Percentiles rank a stretch among this genome's conserved stretches.
These are phyloP conservation scores for Silene uniflora DNA, from an alignment of 148 eudicot genomes.

Conservation along the genomic window DNA sequence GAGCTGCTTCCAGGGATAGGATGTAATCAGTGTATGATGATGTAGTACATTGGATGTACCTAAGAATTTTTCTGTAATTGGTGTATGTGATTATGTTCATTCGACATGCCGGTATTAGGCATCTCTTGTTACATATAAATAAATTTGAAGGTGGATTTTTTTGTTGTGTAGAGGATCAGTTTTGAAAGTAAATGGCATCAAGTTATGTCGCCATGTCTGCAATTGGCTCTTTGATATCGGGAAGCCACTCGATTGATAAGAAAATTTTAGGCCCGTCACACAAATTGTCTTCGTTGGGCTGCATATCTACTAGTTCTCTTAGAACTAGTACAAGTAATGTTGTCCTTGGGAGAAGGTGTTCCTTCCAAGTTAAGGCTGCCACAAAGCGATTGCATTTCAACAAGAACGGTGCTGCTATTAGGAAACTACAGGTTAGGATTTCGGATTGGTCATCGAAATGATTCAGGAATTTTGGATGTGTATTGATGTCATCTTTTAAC, in stretches of 20 bases:
- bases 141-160: not conserved
- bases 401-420: slow-evolving; percentile 50
- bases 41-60: not conserved
- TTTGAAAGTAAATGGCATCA: slow-evolving; percentile 40
- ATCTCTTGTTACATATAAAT: not conserved
- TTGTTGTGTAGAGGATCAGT: slow-evolving; percentile 11
- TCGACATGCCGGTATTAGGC: no score
- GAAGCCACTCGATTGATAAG: slow-evolving; percentile 36
- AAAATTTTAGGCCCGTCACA: slow-evolving; percentile 28
- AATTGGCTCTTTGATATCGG: slow-evolving; percentile 39
- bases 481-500: not conserved
- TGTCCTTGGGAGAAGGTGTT: slow-evolving; percentile 24
- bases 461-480: not conserved
- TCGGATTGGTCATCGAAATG: not conserved
- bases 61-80: not conserved
- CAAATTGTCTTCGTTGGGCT: slow-evolving; percentile 34
- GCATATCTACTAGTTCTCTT: slow-evolving; percentile 32
- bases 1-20: not conserved
- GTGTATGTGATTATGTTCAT: not conserved
- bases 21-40: not conserved
- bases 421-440: slow-evolving; percentile 43
- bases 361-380: slow-evolving; percentile 32
- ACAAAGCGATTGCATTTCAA: slow-evolving; percentile 45
- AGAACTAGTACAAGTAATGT: slow-evolving; percentile 24
- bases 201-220: slow-evolving; percentile 44